Base-by-base conservation (phyloP, 2,329 filamentous ascomycete species). In the Botrytis sinoallii region DNA sequence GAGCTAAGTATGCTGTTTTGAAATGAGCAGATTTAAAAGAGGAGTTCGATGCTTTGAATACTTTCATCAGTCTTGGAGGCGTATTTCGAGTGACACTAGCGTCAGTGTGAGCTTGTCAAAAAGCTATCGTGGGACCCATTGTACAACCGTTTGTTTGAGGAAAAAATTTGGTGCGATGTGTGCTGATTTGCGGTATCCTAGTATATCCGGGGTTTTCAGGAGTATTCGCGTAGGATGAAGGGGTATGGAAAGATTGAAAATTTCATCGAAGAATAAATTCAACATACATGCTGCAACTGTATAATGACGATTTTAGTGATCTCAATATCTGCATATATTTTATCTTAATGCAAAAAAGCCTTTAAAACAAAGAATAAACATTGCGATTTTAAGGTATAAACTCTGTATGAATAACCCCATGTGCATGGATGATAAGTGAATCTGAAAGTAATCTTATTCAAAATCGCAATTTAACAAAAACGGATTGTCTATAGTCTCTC, bases 271-370 rank as follows among this genome's bases (percentile, higher is more conserved):
- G 2, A 57, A 18, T 4, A 29, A 29, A 4, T 57, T 29, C 16
- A 9, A 18, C 25, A 1, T 18, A 4, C 14, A 2, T 29, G n/a
- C 25, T 29, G 14, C n/a, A 2, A 32, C 7, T 57, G 7, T 29
- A 18, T 29, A 55, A 0, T 10, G 1, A 32, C 7, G 16, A 16
- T 29, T 8, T 6, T 18, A 8, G 0, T 16, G 5, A 18, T 18
- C 7, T 29, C n/a, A 57, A 29, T 9, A 4, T 29, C 16, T 29
- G n/a, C 3, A 32, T 9, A 18, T 32, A 29, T 16, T 14, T 18
- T 4, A 18, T 6, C n/a, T 57, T 1, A 4, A 9, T 29, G 14
- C n/a, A 29, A 8, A 0, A 29, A 55, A 16, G n/a, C 6, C 14
- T 29, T 14, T 0, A 8, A 16, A 7, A 3, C 25, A n/a, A 55